Conservation (phyloP, 1,139 yeast genomes). For the Yamadazyma friedrichii region DNA sequence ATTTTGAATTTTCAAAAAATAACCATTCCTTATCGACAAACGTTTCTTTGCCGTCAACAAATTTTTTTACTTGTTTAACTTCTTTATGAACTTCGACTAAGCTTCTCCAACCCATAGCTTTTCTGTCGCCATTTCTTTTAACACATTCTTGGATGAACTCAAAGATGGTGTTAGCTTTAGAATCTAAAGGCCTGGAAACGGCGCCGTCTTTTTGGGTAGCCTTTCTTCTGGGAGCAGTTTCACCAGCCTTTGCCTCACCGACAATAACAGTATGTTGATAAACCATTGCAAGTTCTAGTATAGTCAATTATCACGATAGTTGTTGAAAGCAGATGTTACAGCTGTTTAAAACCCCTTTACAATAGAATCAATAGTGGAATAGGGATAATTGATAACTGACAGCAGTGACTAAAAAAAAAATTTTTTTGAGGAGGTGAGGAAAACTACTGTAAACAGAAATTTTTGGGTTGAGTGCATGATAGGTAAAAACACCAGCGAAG, state of each 20-base stretch:
- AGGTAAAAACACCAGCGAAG: no score
- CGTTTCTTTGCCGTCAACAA: slow-evolving; percentile 71
- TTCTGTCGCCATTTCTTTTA: slow-evolving; percentile 49
- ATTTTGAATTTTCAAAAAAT: slow-evolving; percentile 75
- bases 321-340: no score
- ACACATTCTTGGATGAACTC: slow-evolving; percentile 70
- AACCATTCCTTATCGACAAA: slow-evolving; percentile 84
- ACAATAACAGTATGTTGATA: slow-evolving; percentile 58
- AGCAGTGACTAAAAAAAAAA: no score
- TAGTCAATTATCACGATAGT: neutral
- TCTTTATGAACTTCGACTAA: slow-evolving; percentile 73
- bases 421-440: no score
- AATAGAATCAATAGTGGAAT: neutral
- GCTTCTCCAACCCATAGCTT: slow-evolving; percentile 81
- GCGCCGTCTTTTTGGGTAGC: slow-evolving; percentile 56
- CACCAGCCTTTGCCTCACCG: slow-evolving; percentile 80
- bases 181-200: slow-evolving; percentile 55
- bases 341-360: no score
- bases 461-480: no score
- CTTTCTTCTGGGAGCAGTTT: slow-evolving; percentile 89
- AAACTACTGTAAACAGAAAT: no score
- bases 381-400: neutral
- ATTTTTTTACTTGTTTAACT: slow-evolving; percentile 69
- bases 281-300: slow-evolving; percentile 10
- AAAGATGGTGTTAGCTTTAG: slow-evolving; percentile 64